Evolutionary conservation across 192 early-diverging fungal species (phyloP), one percentile per base, ranked within the genome.

Genomic region (Spinellus fusiger): DNA sequence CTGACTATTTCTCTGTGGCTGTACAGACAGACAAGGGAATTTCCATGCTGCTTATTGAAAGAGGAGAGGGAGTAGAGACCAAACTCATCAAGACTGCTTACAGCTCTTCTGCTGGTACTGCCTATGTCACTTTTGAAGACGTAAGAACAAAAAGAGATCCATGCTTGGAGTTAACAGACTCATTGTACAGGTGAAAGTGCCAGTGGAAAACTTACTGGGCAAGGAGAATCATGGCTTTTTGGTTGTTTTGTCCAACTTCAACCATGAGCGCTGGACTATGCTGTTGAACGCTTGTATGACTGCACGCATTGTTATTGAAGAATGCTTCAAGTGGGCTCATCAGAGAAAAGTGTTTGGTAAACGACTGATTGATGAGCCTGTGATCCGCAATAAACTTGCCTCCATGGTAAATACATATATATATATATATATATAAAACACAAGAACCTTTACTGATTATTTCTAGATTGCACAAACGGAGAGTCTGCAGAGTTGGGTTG

Each of bases 321-420:
- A 83, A 32, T 84, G 75, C 56, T 70, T 84, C 73, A 85, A 87
- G 64, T 88, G 86, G 86, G 81, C 85, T 13, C 77, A 85, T 54
- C 85, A 88, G 54, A 66, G 86, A 37, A 82, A 84, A 55, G 85
- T 88, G 13, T 88, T 88, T 71, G 86, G 85, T 25, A 87, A 84
- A 69, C 29, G 64, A 6, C 56, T 88, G 33, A 75, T 86, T 25
- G 80, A 85, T 52, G 85, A 88, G 57, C 84, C 86, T 18, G 86
- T 88, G 23, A 87, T 88, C 55, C 71, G 85, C 5, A 70, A 64
- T 65, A 88, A 88, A 71, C 73, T 88, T 10, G 86, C 82, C 25
- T 54, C 73, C 25, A 88, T 88, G 86, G 66, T 68, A 56, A 52
- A n/a, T 28, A 59, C 35, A 34, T n/a, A 28, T 27, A 44, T 37